phyloP scores from a whole-genome alignment of 805 yeast genomes.

The Kodamaea jinghongensis region DNA sequence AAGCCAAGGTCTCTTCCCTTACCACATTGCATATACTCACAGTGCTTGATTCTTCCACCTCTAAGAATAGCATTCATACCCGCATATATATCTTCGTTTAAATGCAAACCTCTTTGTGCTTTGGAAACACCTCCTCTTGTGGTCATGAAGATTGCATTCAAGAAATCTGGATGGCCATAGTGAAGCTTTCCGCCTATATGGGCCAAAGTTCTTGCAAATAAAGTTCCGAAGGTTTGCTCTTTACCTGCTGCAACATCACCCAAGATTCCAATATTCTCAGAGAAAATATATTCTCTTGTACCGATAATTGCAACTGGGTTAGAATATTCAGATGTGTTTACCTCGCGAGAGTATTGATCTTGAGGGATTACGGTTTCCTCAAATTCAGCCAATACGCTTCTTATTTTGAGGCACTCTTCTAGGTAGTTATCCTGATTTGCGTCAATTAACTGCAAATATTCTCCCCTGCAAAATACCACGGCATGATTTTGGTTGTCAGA shows the following conservation, averaged over 20 bases:
- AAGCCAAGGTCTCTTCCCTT: constrained; percentile 85
- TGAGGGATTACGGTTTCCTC: constrained; percentile 46
- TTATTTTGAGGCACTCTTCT: constrained; percentile 77
- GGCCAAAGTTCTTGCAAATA: constrained; percentile 79
- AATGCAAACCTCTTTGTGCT: constrained; percentile 78
- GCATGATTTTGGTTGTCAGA: constrained; percentile 82
- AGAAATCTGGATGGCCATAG: constrained; percentile 85
- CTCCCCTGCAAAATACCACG: constrained; percentile 73
- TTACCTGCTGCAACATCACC: constrained; percentile 89
- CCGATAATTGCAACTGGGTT: constrained; percentile 81
- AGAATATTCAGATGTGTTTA: constrained; percentile 18
- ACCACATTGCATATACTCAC: constrained; percentile 83
- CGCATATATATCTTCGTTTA: constrained; percentile 84
- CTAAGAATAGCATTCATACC: constrained; percentile 77
- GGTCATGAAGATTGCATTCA: constrained; percentile 72
- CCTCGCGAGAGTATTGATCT: constrained; percentile 12
- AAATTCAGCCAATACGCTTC: constrained; percentile 73
- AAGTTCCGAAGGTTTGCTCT: constrained; percentile 84
- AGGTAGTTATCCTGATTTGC: constrained; percentile 82
- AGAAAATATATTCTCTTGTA: constrained; percentile 78
- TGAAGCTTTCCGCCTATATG: constrained; percentile 81
- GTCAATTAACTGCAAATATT: constrained; percentile 75
- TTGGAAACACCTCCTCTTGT: constrained; percentile 87
- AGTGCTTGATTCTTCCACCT: constrained; percentile 82
- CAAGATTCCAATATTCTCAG: constrained; percentile 76